A percentile compares a stretch with the other conserved stretches of the same genome.
phyloP scores from a whole-genome alignment of 495 filamentous ascomycete species.

The Penicillium daleae region DNA sequence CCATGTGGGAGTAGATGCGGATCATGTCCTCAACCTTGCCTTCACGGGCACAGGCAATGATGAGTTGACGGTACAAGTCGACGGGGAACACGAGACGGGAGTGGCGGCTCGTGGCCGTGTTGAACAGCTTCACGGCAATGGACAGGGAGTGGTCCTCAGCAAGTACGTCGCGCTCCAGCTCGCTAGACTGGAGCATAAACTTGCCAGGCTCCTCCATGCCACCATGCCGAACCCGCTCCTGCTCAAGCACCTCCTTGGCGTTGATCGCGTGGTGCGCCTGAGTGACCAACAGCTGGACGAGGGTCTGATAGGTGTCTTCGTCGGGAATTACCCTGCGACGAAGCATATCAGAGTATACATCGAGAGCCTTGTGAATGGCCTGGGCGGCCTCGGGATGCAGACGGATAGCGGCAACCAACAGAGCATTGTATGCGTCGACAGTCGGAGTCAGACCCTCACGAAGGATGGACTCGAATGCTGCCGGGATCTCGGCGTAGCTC shows the following conservation, averaged over 20 bases:
- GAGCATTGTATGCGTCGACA: conserved; percentile 84
- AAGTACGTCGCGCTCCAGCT: conserved; percentile 79
- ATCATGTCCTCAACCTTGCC: conserved; percentile 85
- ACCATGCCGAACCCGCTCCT: conserved; percentile 77
- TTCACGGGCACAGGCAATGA: conserved; percentile 81
- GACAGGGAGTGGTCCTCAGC: conserved; percentile 83
- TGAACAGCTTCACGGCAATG: conserved; percentile 83
- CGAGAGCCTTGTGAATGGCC: conserved; percentile 84
- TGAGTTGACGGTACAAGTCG: conserved; percentile 78
- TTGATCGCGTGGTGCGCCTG: conserved; percentile 73
- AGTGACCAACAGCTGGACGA: conserved; percentile 79
- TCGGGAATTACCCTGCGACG: conserved; percentile 80
- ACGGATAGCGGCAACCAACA: conserved; percentile 80
- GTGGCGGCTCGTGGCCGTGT: conserved; percentile 63
- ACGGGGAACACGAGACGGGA: conserved; percentile 61
- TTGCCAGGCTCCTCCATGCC: conserved; percentile 84
- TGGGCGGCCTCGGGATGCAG: conserved; percentile 71
- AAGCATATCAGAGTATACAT: conserved; percentile 96
- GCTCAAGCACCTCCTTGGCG: conserved; percentile 71
- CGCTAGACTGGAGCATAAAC: conserved; percentile 87
- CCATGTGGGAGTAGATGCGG: conserved; percentile 86
- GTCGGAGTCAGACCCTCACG: conserved; percentile 75
- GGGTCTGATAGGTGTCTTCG: conserved; percentile 79
- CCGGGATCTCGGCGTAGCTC: conserved; percentile 83
- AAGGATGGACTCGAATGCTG: conserved; percentile 85